Percentiles rank a stretch among this genome's conserved stretches.
These are phyloP conservation scores for Flaveria ramosissima DNA, from an alignment of 129 eudicot species.

Conservation along the genomic window DNA sequence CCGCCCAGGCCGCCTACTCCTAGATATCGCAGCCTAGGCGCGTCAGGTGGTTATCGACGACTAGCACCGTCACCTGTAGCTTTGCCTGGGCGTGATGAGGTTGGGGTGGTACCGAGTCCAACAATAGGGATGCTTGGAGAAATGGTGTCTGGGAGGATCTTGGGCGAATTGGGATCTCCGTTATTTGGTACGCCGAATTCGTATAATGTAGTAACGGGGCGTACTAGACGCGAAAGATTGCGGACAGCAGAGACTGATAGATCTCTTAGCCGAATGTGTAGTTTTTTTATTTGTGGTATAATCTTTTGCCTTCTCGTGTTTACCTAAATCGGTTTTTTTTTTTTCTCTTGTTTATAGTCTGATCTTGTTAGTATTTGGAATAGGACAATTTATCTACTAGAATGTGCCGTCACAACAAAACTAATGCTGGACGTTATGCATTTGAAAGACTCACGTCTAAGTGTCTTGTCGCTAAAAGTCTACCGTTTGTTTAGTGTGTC, in stretches of 20 bases:
- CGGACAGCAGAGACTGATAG: conserved; percentile 47
- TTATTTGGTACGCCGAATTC: conserved; percentile 56
- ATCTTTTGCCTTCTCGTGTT: conserved; percentile 62
- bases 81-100: conserved; percentile 22
- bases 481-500: too few species aligned
- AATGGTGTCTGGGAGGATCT: conserved; percentile 57
- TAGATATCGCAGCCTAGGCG: conserved; percentile 5
- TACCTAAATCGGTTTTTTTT: background rate
- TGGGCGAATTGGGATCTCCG: conserved; percentile 55
- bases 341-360: background rate
- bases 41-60: conserved; percentile 27
- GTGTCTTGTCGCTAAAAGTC: too few species aligned
- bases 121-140: conserved; percentile 57
- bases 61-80: conserved; percentile 32
- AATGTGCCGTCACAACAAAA: too few species aligned
- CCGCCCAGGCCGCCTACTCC: conserved; percentile 32
- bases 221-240: conserved; percentile 52
- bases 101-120: conserved; percentile 35
- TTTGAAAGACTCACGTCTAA: too few species aligned
- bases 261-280: conserved; percentile 61
- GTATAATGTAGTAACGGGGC: conserved; percentile 37
- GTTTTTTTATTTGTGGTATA: conserved; percentile 61
- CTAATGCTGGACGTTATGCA: too few species aligned
- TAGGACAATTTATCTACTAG: too few species aligned
- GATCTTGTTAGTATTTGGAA: too few species aligned